Evolutionary conservation across 2,329 filamentous ascomycete genomes (phyloP), one percentile per base, ranked within the genome.

Genomic region (Diaporthe aspalathi): DNA sequence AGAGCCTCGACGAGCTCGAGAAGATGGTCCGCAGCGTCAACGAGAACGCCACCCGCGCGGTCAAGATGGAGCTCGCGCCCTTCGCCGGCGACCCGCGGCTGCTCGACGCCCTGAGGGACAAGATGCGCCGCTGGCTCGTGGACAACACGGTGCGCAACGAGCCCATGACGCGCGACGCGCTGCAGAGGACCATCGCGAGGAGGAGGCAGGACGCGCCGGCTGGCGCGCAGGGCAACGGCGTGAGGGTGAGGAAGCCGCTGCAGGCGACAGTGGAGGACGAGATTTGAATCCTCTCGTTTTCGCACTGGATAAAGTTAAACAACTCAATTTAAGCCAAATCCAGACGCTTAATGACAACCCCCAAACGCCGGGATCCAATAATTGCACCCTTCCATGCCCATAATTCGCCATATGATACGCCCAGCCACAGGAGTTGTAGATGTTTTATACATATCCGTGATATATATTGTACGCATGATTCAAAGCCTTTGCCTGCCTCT

Each of bases 111-210:
- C 82, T 97, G 77, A 88, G 90, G 73, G 87, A 87, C 50, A 93
- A 92, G 76, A 88, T 98, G 82, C 93, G 91, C 81, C 93, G 96
- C 77, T 97, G 94, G 88, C 84, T 98, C 75, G 90, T 98, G 65
- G 91, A 97, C 80, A 97, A 97, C 78, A 95, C 91, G 17, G 92
- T 97, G 72, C 88, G 90, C 75, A 90, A 88, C 60, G 93, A 95
- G 80, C 91, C 91, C 0, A 93, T 95, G 82, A 95, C 98, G 11
- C 88, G 91, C 75, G 91, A 94, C 80, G 94, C 94, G 0, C 86
- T 97, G 75, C 90, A 90, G 29, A 88, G 86, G 71, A 90, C 91
- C 35, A 82, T 95, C 70, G 87, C 89, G 79, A 90, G 86, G 78
- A 83, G 90, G 76, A 86, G 91, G 74, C 80, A 85, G 17, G 89